These are phyloP conservation scores for Jacaranda mimosifolia DNA, from an alignment of 257 asterid species.

Conservation along the genomic window DNA sequence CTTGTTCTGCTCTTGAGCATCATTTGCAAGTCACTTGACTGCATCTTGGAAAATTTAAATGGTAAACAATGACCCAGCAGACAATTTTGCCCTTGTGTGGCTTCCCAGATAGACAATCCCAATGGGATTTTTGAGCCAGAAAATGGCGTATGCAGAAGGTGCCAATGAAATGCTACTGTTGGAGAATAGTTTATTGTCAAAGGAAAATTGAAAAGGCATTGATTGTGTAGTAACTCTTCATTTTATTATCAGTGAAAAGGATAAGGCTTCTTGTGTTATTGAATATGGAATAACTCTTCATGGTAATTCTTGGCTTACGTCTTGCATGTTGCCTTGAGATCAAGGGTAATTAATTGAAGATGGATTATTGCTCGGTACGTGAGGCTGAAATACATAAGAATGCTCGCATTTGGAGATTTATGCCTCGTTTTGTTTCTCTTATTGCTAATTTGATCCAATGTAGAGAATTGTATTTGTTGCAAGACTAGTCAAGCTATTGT, in stretches of 20 bases:
- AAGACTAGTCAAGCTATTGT: constrained; percentile 16
- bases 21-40: background rate
- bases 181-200: constrained; percentile 17
- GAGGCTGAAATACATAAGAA: constrained; percentile 18
- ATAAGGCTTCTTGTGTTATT: constrained; percentile 3
- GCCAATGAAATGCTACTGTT: background rate
- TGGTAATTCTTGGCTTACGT: background rate
- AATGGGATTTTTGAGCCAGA: no score
- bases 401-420: background rate
- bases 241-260: background rate
- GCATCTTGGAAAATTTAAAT: background rate
- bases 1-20: background rate
- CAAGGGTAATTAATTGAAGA: background rate
- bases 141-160: no score
- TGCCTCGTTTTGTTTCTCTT: background rate
- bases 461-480: background rate
- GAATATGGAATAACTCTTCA: background rate
- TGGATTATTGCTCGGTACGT: background rate
- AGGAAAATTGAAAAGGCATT: background rate
- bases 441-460: constrained; percentile 10
- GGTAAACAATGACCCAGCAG: background rate
- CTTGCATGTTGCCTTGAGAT: background rate
- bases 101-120: no score
- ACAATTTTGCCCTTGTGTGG: no score
- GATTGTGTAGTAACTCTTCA: background rate